Base-by-base conservation (phyloP, 768 basidiomycete genomes). In the Mycena filopes region DNA sequence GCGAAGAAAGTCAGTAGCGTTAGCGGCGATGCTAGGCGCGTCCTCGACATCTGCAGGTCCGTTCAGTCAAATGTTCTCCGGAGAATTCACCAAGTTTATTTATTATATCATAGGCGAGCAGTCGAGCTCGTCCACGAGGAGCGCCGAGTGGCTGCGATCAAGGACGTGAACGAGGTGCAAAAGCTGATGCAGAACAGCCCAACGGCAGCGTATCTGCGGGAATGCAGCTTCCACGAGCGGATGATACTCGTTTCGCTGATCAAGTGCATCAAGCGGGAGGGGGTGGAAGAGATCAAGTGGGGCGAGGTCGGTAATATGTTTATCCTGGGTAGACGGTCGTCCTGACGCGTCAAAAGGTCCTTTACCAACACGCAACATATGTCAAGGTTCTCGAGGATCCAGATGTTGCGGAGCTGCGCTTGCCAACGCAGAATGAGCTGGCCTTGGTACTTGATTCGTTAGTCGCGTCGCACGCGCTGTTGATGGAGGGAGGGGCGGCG, bases 1-100 rank as follows among this genome's bases (percentile, higher is more conserved):
- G 91, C 96, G 1, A 94, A 84, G 82, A 83, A 81, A 60, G 81
- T 86, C 26, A 82, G 82, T 66, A 82, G 86, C 15, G 93, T 98
- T 62, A 96, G 94, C 60, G 98, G 98, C 28, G 98, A 99, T 75
- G 98, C 98, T 1, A 82, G 98, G 55, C 84, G 96, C 31, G 93
- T 96, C 7, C 82, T 99, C 62, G 98, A 99, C 74, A 92, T 97
- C 48, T 98, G 95, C 79, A 84, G 96, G 89, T 92, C 63, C 54
- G 83, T 77, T 51, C n/a, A 48, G 25, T 23, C 46, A n/a, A 12
- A 40, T 48, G 25, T 41, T 21, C 41, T 36, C 15, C 20, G 48
- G 15, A 23, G 15, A 55, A 36, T 56, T 23, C 58, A 25, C 29
- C 40, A 25, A 33, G 21, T 1, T 13, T 45, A 33, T 6, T 51